Conservation (phyloP, 2,329 filamentous ascomycete species). For the Sporothrix inflata region DNA sequence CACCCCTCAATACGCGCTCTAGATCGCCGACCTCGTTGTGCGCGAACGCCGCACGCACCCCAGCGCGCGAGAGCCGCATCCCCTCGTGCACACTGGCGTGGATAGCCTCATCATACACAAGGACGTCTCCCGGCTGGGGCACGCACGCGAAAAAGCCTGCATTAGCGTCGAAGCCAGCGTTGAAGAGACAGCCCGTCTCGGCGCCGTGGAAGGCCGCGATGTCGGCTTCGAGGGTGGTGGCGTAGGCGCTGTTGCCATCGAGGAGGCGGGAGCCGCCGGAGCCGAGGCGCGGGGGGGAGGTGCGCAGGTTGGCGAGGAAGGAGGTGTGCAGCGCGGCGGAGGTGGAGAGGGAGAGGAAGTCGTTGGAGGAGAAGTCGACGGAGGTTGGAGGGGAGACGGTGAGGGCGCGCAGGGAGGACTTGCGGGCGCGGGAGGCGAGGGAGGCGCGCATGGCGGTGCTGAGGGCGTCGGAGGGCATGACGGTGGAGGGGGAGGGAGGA, state of each 20-base stretch:
- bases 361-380: constrained; percentile 75
- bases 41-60: constrained; percentile 51
- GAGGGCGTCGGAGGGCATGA: neutral
- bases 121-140: constrained; percentile 61
- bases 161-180: constrained; percentile 69
- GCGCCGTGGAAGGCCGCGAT: constrained; percentile 55
- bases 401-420: constrained; percentile 22
- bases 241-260: constrained; percentile 39
- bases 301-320: constrained; percentile 40
- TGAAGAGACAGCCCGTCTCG: constrained; percentile 54
- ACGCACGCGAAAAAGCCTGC: constrained; percentile 63
- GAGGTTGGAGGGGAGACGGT: neutral
- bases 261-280: constrained; percentile 9
- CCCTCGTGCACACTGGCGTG: constrained; percentile 81
- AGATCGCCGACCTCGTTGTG: constrained; percentile 11
- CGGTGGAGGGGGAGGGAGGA: neutral
- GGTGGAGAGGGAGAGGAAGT: constrained; percentile 72
- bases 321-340: constrained; percentile 48
- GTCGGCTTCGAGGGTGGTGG: constrained; percentile 50
- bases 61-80: constrained; percentile 66
- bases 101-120: constrained; percentile 75
- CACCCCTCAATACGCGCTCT: neutral
- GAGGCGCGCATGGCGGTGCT: neutral
- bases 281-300: neutral
- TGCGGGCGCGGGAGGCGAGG: neutral